Evolutionary conservation across 768 basidiomycete species (phyloP).

Genomic region (Serendipita indica): DNA sequence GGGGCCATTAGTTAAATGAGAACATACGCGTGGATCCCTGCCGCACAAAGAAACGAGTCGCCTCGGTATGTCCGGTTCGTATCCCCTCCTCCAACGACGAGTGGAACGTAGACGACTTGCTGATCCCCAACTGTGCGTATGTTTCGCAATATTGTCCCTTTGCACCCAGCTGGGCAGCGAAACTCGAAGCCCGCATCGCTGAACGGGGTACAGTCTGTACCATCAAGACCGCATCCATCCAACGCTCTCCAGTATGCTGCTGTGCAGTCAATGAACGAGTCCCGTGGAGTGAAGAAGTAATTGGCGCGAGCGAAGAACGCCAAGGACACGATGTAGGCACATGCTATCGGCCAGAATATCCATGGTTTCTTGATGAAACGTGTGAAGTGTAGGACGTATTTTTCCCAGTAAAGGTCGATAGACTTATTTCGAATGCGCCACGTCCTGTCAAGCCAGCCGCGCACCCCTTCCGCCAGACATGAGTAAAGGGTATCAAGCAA

Average conservation of each 20-base stretch:
- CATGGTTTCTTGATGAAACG: conserved; percentile 1
- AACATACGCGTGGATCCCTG: conserved; percentile 63
- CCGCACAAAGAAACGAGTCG: conserved; percentile 73
- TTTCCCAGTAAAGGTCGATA: not conserved
- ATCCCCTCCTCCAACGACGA: conserved; percentile 81
- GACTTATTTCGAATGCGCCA: not conserved
- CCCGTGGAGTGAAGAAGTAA: conserved; percentile 52
- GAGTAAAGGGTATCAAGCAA: not conserved
- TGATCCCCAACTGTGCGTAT: conserved; percentile 56
- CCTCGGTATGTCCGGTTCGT: conserved; percentile 55
- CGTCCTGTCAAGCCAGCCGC: not conserved
- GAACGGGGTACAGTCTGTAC: conserved; percentile 49
- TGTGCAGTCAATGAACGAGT: conserved; percentile 51
- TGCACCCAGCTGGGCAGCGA: conserved; percentile 66
- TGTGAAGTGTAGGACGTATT: conserved; percentile 8
- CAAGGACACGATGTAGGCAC: conserved; percentile 53
- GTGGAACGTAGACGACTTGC: conserved; percentile 49
- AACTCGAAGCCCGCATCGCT: conserved; percentile 48
- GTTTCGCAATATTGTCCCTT: conserved; percentile 49
- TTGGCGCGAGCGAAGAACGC: conserved; percentile 60
- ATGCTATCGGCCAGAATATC: conserved; percentile 23
- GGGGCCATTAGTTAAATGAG: not conserved
- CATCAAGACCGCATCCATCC: conserved; percentile 61
- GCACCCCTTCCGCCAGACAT: not conserved
- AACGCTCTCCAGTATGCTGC: conserved; percentile 55